A percentile compares a stretch with the other conserved stretches of the same genome.
These are phyloP conservation scores for Leccinum subgranulosum DNA, from an alignment of 768 basidiomycete species.

Conservation along the genomic window DNA sequence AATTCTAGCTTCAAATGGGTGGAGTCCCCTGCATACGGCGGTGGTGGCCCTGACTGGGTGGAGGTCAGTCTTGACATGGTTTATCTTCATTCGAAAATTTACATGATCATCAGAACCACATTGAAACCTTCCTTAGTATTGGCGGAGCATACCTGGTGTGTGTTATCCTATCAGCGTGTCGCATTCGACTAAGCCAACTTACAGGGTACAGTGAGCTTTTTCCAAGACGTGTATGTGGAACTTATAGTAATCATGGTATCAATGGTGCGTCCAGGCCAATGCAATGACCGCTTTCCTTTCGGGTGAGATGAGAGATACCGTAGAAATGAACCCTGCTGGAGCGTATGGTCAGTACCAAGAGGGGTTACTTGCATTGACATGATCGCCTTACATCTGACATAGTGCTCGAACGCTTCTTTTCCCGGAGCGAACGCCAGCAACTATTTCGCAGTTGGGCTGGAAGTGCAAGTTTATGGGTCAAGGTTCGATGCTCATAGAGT, in stretches of 20 bases:
- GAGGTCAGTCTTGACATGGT: conserved; percentile 50
- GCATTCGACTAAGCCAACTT: neutral
- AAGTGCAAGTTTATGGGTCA: conserved; percentile 91
- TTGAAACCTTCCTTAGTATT: conserved; percentile 81
- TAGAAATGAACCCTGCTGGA: conserved; percentile 78
- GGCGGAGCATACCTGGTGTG: conserved; percentile 84
- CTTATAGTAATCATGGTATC: neutral
- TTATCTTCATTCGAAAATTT: neutral
- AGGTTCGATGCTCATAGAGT: conserved; percentile 44
- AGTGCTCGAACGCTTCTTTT: conserved; percentile 90
- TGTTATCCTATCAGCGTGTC: neutral
- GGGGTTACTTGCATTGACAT: neutral
- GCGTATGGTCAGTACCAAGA: conserved; percentile 53
- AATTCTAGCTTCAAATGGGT: conserved; percentile 87
- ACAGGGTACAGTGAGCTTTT: conserved; percentile 67
- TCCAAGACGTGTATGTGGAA: neutral
- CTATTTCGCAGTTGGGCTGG: conserved; percentile 96
- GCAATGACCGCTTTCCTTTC: conserved; percentile 94
- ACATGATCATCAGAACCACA: conserved; percentile 55
- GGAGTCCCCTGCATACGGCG: conserved; percentile 78
- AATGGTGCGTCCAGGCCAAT: conserved; percentile 62
- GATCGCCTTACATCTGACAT: neutral
- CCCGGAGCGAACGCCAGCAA: conserved; percentile 79
- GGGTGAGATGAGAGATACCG: conserved; percentile 95
- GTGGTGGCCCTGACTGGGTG: conserved; percentile 86